These are phyloP conservation scores for Cercospora berteroae DNA, from an alignment of 2,329 filamentous ascomycete species.

Conservation along the genomic window DNA sequence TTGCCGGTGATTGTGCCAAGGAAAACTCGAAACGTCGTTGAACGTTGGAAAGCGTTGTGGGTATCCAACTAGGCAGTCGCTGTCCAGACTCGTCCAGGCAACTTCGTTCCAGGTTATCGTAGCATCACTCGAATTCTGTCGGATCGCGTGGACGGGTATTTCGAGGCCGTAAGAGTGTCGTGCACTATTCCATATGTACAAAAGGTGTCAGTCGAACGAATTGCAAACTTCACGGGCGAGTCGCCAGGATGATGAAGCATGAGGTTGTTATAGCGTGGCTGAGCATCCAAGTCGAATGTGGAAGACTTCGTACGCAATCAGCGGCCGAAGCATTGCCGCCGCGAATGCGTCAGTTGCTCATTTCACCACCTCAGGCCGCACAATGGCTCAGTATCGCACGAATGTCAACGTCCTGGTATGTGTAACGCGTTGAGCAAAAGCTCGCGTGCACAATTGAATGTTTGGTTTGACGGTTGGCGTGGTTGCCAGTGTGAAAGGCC, in stretches of 20 bases:
- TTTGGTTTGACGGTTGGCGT: slow-evolving; percentile 10
- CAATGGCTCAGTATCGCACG: not conserved
- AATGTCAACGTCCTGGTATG: not conserved
- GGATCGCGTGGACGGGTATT: not conserved
- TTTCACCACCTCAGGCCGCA: not conserved
- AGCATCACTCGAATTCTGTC: not conserved
- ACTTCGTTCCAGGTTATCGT: slow-evolving; percentile 6
- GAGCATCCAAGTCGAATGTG: slow-evolving; percentile 8
- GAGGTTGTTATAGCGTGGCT: slow-evolving; percentile 17
- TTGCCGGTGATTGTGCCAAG: not conserved
- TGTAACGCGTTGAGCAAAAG: not conserved
- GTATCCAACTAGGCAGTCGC: slow-evolving; percentile 14
- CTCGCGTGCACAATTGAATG: not conserved
- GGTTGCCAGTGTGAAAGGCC: not conserved
- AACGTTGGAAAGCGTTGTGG: not conserved
- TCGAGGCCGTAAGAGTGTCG: not conserved
- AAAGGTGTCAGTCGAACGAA: not conserved
- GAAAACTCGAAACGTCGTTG: not conserved
- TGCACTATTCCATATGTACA: slow-evolving; percentile 4
- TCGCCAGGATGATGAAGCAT: slow-evolving; percentile 14
- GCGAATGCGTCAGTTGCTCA: not conserved
- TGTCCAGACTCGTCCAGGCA: not conserved
- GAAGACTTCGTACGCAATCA: not conserved
- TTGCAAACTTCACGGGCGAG: slow-evolving; percentile 6
- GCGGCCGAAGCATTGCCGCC: not conserved